A percentile compares a stretch with the other conserved stretches of the same genome.
These are phyloP conservation scores for Lizonia empirigonia DNA, from an alignment of 2,329 filamentous ascomycete species.

Conservation along the genomic window DNA sequence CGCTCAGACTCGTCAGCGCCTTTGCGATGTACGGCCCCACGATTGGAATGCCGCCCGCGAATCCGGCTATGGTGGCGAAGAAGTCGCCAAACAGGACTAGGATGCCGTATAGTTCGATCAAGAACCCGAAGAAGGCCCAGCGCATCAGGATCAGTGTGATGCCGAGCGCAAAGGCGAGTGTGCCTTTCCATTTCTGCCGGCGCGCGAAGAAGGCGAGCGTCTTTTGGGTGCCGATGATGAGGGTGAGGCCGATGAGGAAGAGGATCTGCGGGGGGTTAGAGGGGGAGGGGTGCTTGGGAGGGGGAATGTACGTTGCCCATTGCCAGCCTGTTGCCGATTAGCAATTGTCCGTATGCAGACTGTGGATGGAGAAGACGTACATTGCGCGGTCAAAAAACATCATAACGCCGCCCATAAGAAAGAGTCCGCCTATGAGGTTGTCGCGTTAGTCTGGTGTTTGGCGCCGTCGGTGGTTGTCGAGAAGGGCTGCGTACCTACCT, in stretches of 20 bases:
- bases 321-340: conserved; percentile 68
- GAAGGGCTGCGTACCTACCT: conserved; percentile 66
- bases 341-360: not conserved
- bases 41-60: conserved; percentile 82
- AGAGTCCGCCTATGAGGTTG: conserved; percentile 75
- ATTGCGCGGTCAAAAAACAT: conserved; percentile 98
- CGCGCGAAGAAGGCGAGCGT: conserved; percentile 94
- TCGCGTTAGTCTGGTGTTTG: conserved; percentile 16
- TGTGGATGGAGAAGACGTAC: conserved; percentile 57
- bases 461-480: conserved; percentile 21
- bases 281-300: not conserved
- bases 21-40: conserved; percentile 84
- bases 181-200: conserved; percentile 89
- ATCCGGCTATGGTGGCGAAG: conserved; percentile 86
- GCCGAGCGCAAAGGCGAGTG: conserved; percentile 82
- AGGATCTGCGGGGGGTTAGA: conserved; percentile 70
- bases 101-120: conserved; percentile 91
- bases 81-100: conserved; percentile 95
- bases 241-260: conserved; percentile 93
- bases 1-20: conserved; percentile 66
- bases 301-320: conserved; percentile 82
- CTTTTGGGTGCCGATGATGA: conserved; percentile 92
- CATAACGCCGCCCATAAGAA: conserved; percentile 90
- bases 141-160: conserved; percentile 83
- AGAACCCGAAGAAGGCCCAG: conserved; percentile 91